These are phyloP conservation scores for Colletotrichum liriopes DNA, from an alignment of 2,329 filamentous ascomycete species.

Conservation along the genomic window DNA sequence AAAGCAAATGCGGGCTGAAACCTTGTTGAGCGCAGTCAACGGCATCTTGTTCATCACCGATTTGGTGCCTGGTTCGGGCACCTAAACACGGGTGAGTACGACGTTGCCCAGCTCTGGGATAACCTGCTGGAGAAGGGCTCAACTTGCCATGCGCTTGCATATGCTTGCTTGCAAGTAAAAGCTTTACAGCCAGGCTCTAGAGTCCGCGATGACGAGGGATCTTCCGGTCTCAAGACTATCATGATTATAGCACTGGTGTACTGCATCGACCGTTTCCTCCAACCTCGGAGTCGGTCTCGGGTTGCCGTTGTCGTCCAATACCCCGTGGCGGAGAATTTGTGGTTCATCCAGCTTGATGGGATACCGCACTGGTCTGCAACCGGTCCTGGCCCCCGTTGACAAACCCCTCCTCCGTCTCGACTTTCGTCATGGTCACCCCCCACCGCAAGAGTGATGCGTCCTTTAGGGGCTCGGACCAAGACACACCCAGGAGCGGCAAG, in stretches of 20 bases:
- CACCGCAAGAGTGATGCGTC: conserved; percentile 12
- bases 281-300: conserved; percentile 26
- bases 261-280: not conserved
- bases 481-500: conserved; percentile 1
- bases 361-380: conserved; percentile 9
- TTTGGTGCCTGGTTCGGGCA: no score
- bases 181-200: not conserved
- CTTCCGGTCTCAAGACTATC: not conserved
- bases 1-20: no score
- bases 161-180: not conserved
- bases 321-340: conserved; percentile 1
- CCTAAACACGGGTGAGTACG: not conserved
- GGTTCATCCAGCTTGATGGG: conserved; percentile 20
- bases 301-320: conserved; percentile 14
- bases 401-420: conserved; percentile 18
- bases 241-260: not conserved
- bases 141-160: not conserved
- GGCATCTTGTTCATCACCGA: no score
- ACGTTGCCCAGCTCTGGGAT: not conserved
- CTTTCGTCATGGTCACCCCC: not conserved
- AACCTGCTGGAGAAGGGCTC: not conserved
- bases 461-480: not conserved
- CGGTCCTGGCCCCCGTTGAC: conserved; percentile 6
- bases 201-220: not conserved
- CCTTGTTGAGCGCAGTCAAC: no score